Evolutionary conservation across 192 early-diverging fungal genomes (phyloP), one percentile per base, ranked within the genome.

Genomic region (Phlyctochytrium planicorne): DNA sequence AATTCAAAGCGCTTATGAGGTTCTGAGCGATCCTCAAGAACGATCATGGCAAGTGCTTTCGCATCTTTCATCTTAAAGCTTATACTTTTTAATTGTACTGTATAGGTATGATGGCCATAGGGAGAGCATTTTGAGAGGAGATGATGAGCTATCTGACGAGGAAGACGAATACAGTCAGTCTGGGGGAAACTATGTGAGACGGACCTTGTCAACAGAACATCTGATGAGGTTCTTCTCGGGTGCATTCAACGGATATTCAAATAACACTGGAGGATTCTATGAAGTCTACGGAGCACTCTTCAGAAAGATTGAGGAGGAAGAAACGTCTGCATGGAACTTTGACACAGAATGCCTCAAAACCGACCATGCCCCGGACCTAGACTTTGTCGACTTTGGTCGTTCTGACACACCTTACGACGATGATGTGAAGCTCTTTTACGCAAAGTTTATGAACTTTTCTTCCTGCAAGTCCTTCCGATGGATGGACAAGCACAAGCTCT

Each of bases 1-100:
- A 60, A 91, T 99, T 57, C 92, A 92, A 66, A 84, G 93, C 62
- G 97, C 97, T 3, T 97, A 98, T 73, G 93, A 97, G 70, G 90
- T 94, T 1, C 78, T 99, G 34, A 91, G 86, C 36, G 94, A 99
- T 78, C 88, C 88, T 17, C 89, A 96, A 52, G 95, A 98, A 78
- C 90, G 94, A n/a, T 79, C 91, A 14, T 98, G 95, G 96, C 93
- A 87, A 47, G 74, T 60, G 47, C 17, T 33, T 50, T 29, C 16
- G 34, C 34, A 6, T 59, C 47, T 35, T 57, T 4, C n/a, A n/a
- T n/a, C n/a, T n/a, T n/a, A n/a, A n/a, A n/a, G 40, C 40, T 47
- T 20, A 47, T n/a, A 33, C 34, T 25, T 62, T 71, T 1, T 52
- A 20, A 34, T 30, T 24, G 27, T 33, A 30, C 30, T n/a, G n/a